These are phyloP conservation scores for Sporothrix mexicana DNA, from an alignment of 2,329 filamentous ascomycete genomes.

Conservation along the genomic window DNA sequence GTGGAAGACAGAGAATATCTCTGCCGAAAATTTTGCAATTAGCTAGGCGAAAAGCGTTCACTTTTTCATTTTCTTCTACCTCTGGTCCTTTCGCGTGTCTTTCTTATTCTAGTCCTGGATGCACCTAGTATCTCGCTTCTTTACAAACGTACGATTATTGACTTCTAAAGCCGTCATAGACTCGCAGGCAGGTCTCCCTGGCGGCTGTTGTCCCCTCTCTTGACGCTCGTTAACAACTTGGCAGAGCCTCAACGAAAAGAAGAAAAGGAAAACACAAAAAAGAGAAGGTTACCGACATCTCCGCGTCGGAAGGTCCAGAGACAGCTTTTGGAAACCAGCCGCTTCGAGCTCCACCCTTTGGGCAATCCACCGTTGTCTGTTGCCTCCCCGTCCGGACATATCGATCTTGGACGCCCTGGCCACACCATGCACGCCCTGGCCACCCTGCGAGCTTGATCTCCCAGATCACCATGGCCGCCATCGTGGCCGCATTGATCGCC, in stretches of 20 bases:
- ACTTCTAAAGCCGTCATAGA: too few species aligned
- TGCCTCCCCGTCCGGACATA: background rate
- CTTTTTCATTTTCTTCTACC: background rate
- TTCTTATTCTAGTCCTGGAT: background rate
- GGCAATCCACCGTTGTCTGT: background rate
- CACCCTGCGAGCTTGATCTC: background rate
- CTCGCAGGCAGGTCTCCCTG: too few species aligned
- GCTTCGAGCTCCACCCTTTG: background rate
- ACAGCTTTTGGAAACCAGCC: background rate
- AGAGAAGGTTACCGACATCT: too few species aligned
- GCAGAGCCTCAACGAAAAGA: too few species aligned
- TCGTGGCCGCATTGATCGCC: too few species aligned
- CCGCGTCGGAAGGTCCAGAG: background rate
- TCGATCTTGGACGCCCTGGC: background rate
- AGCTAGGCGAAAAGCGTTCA: constrained; percentile 16
- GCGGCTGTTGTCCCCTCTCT: too few species aligned
- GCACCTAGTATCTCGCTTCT: background rate
- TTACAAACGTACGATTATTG: too few species aligned
- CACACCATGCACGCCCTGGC: background rate
- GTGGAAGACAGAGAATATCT: background rate
- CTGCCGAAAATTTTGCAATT: background rate
- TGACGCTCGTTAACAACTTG: too few species aligned
- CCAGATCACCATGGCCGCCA: background rate
- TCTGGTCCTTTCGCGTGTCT: background rate
- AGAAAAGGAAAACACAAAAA: too few species aligned